phyloP scores from a whole-genome alignment of 306 rosid species.

The Castanea crenata region DNA sequence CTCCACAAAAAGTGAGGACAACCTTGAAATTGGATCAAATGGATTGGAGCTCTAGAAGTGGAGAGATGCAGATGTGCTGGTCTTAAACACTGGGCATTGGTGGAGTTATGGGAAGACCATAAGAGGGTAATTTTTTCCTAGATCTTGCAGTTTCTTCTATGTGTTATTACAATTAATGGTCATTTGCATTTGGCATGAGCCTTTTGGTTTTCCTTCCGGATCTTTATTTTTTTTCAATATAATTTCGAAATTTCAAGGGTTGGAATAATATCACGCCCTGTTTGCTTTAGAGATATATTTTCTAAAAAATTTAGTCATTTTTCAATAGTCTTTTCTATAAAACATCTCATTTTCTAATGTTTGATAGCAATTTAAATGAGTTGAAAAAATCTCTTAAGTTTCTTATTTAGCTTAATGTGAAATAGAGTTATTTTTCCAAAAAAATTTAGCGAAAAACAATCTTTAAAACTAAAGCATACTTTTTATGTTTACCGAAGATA shows the following conservation, averaged over 20 bases:
- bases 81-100: slow-evolving; percentile 90
- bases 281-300: no score
- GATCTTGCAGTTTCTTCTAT: background rate
- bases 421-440: no score
- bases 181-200: background rate
- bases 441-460: no score
- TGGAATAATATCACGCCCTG: no score
- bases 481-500: background rate
- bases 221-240: no score
- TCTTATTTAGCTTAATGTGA: no score
- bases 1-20: slow-evolving; percentile 36
- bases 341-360: no score
- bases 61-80: slow-evolving; percentile 71
- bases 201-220: background rate
- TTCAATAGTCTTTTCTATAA: no score
- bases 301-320: no score
- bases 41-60: slow-evolving; percentile 84
- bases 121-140: slow-evolving; percentile 51
- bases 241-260: no score
- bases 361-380: no score
- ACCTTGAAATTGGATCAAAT: slow-evolving; percentile 72
- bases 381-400: background rate
- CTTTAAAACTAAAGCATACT: no score
- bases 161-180: background rate
- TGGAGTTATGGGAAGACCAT: slow-evolving; percentile 81